Evolutionary conservation across 768 basidiomycete species (phyloP).

Genomic region (Mycena polygramma): DNA sequence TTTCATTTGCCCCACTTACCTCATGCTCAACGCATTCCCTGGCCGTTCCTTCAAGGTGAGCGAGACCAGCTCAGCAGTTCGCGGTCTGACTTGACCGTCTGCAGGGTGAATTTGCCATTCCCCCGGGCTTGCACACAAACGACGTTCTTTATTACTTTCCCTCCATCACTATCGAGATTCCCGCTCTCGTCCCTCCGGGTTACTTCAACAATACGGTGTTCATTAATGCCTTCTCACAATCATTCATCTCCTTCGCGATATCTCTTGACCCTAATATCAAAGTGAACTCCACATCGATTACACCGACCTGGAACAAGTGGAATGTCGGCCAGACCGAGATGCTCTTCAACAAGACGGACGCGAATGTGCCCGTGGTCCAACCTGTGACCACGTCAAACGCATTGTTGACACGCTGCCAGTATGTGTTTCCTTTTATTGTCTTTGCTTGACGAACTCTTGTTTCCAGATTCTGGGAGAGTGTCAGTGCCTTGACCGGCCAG

Average conservation of each 20-base stretch:
- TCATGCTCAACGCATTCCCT: slow-evolving; percentile 42
- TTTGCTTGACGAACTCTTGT: neutral
- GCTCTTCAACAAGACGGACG: slow-evolving; percentile 24
- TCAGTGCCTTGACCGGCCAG: slow-evolving; percentile 1
- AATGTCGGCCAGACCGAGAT: slow-evolving; percentile 11
- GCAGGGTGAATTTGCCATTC: slow-evolving; percentile 12
- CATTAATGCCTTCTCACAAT: slow-evolving; percentile 44
- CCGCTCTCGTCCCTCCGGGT: neutral
- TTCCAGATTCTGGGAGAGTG: slow-evolving; percentile 23
- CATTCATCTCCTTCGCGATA: slow-evolving; percentile 27
- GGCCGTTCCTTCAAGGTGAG: slow-evolving; percentile 45
- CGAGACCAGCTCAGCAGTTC: neutral
- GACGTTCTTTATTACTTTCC: slow-evolving; percentile 41
- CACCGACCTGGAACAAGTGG: slow-evolving; percentile 19
- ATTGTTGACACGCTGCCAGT: slow-evolving; percentile 13
- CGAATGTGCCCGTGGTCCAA: neutral
- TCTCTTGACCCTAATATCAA: slow-evolving; percentile 16
- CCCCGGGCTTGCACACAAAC: slow-evolving; percentile 39
- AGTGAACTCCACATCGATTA: slow-evolving; percentile 17
- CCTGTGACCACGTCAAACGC: neutral
- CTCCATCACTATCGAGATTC: neutral
- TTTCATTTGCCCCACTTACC: slow-evolving; percentile 48
- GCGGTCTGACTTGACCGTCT: neutral
- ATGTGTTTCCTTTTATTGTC: neutral
- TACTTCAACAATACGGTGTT: slow-evolving; percentile 36